Conservation (phyloP, 352 stramenopile species). For the Phytopythium litorale region DNA sequence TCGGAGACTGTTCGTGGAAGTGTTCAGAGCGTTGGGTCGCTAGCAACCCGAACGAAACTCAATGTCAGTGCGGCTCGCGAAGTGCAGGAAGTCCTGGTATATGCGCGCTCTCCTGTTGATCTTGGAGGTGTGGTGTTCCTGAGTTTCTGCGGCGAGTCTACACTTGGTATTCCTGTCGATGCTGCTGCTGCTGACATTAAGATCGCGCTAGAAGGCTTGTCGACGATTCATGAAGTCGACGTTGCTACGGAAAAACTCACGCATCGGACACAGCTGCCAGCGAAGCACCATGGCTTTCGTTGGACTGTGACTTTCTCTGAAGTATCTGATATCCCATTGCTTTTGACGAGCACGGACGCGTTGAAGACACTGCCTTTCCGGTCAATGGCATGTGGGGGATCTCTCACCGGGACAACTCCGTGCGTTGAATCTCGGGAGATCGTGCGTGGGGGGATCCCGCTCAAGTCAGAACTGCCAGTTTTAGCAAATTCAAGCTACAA, state of each 20-base stretch:
- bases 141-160: constrained; percentile 63
- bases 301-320: constrained; percentile 65
- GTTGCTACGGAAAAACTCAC: constrained; percentile 34
- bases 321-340: constrained; percentile 26
- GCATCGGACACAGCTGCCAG: constrained; percentile 22
- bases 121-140: constrained; percentile 49
- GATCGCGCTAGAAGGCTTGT: constrained; percentile 57
- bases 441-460: constrained; percentile 30
- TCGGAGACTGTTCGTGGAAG: constrained; percentile 27
- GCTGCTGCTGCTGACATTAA: constrained; percentile 42
- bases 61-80: constrained; percentile 28
- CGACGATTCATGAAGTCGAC: constrained; percentile 43
- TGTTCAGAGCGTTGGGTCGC: constrained; percentile 18
- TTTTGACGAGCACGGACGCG: constrained; percentile 46
- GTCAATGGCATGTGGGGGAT: constrained; percentile 46
- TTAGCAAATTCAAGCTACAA: constrained; percentile 33
- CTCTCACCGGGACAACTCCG: constrained; percentile 48
- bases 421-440: constrained; percentile 39
- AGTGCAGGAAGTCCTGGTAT: constrained; percentile 75
- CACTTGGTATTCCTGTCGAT: constrained; percentile 34
- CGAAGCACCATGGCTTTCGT: constrained; percentile 52
- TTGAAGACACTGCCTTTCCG: constrained; percentile 25
- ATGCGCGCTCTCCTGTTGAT: constrained; percentile 51
- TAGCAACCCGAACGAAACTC: constrained; percentile 17
- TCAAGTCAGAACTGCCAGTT: constrained; percentile 14